Conservation (phyloP, 1,139 yeast genomes). For the Sugiyamaella castrensis region DNA sequence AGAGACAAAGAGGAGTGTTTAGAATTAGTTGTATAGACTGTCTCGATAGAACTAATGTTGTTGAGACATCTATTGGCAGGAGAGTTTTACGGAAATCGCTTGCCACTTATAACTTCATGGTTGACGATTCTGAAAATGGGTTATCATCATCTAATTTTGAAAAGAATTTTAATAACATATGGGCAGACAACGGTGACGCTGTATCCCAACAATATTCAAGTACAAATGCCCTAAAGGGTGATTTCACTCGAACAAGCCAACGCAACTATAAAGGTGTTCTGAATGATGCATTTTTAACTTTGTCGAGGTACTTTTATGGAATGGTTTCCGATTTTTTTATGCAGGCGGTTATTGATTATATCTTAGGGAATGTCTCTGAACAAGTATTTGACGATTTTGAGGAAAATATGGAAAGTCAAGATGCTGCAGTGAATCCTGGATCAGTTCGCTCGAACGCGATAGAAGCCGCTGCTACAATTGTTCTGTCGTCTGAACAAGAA, state of each 20-base stretch:
- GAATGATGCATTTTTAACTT: constrained; percentile 42
- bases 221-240: constrained; percentile 46
- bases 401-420: constrained; percentile 35
- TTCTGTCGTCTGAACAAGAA: constrained; percentile 22
- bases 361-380: constrained; percentile 38
- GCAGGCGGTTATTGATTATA: constrained; percentile 43
- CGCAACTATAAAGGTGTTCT: constrained; percentile 42
- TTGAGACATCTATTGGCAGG: constrained; percentile 39
- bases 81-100: constrained; percentile 32
- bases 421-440: constrained; percentile 35
- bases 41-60: constrained; percentile 45
- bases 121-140: constrained; percentile 14
- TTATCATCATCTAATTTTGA: constrained; percentile 4
- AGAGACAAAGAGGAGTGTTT: constrained; percentile 38
- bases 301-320: constrained; percentile 43
- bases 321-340: constrained; percentile 43
- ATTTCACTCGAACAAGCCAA: constrained; percentile 43
- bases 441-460: constrained; percentile 27
- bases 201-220: constrained; percentile 45
- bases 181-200: constrained; percentile 49
- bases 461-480: constrained; percentile 25
- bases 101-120: constrained; percentile 20
- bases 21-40: constrained; percentile 45
- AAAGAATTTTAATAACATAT: constrained; percentile 33
- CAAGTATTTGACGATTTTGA: constrained; percentile 42